These are phyloP conservation scores for Purpureocillium takamizusanense DNA, from an alignment of 2,329 filamentous ascomycete genomes.

Conservation along the genomic window DNA sequence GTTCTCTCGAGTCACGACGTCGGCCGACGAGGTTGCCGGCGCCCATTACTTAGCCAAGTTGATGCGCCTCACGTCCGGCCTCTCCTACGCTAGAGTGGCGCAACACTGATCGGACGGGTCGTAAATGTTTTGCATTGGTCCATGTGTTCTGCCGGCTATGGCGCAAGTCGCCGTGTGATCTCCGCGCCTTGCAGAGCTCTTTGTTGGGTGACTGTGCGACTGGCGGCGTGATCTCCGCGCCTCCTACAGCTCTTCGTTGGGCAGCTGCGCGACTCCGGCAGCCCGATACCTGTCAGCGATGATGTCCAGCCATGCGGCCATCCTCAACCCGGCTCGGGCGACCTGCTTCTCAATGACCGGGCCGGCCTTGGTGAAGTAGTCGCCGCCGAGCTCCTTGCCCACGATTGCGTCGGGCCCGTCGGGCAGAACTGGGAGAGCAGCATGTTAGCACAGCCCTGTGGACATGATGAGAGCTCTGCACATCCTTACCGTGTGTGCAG, in stretches of 20 bases:
- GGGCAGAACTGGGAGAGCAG: conserved; percentile 42
- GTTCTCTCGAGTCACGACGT: too few species aligned
- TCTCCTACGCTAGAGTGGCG: background rate
- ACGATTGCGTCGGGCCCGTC: conserved; percentile 49
- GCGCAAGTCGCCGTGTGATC: too few species aligned
- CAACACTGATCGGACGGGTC: background rate
- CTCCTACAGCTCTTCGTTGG: conserved; percentile 18
- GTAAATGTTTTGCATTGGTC: too few species aligned
- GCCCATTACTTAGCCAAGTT: background rate
- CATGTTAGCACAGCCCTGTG: background rate
- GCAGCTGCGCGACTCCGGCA: conserved; percentile 11
- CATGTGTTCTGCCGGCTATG: too few species aligned
- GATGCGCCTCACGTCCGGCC: background rate
- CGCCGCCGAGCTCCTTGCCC: conserved; percentile 50
- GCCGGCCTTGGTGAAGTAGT: conserved; percentile 56
- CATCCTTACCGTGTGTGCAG: conserved; percentile 46
- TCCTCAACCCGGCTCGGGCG: conserved; percentile 58
- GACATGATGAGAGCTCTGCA: background rate
- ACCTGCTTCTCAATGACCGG: conserved; percentile 57
- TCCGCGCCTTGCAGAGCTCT: conserved; percentile 16
- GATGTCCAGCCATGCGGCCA: conserved; percentile 58
- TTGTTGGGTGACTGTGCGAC: conserved; percentile 12
- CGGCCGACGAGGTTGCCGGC: background rate
- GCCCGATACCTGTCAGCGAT: conserved; percentile 36
- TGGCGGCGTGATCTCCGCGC: background rate